A percentile compares a stretch with the other conserved stretches of the same genome.
Conservation (phyloP, 2,329 filamentous ascomycete species). For the Monilinia fructicola region DNA sequence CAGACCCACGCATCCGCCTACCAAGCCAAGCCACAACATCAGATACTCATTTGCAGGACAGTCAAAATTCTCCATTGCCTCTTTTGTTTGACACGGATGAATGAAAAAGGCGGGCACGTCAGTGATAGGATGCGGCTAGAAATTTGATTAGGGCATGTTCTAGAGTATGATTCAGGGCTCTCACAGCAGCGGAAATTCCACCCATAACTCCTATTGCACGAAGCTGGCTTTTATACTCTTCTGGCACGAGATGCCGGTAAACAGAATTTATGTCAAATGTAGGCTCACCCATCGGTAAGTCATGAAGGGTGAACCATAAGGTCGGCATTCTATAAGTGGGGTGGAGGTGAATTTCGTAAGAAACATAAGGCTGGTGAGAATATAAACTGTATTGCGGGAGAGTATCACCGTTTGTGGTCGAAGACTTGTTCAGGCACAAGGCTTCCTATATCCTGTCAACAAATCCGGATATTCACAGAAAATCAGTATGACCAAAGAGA, state of each 20-base stretch:
- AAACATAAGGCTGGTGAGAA: slow-evolving; percentile 46
- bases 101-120: slow-evolving; percentile 82
- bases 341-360: slow-evolving; percentile 73
- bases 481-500: not conserved
- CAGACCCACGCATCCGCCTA: slow-evolving; percentile 77
- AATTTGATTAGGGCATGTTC: slow-evolving; percentile 19
- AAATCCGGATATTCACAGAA: not conserved
- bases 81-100: slow-evolving; percentile 86
- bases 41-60: slow-evolving; percentile 70
- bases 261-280: slow-evolving; percentile 66
- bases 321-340: slow-evolving; percentile 73
- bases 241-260: slow-evolving; percentile 69
- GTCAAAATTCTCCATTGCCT: slow-evolving; percentile 68
- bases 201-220: slow-evolving; percentile 64
- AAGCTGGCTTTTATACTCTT: slow-evolving; percentile 61
- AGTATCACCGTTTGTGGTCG: not conserved
- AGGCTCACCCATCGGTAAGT: slow-evolving; percentile 54
- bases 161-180: slow-evolving; percentile 42
- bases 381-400: slow-evolving; percentile 34
- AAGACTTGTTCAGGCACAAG: slow-evolving; percentile 25
- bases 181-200: slow-evolving; percentile 73
- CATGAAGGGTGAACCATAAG: slow-evolving; percentile 70
- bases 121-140: slow-evolving; percentile 67
- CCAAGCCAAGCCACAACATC: slow-evolving; percentile 83
- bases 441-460: slow-evolving; percentile 31